Base-by-base conservation (phyloP, 305 asterid species). In the Striga hermonthica region DNA sequence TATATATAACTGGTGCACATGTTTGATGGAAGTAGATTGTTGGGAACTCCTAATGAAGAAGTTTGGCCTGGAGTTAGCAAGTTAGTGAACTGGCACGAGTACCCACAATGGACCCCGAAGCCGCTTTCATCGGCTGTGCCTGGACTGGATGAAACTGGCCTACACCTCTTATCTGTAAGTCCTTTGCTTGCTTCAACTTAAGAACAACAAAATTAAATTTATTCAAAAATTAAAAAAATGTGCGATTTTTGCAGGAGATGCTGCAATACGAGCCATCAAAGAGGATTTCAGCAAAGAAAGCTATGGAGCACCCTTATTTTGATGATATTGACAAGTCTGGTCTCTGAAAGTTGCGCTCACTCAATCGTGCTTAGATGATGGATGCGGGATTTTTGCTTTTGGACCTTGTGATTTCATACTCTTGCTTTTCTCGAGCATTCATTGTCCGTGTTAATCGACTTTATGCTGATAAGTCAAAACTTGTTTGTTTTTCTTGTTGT, bases 251-350 rank as follows among this genome's bases (percentile, higher is more conserved):
- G 67, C 82, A 88, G 98, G 95, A 87, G 76, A 89, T 92, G 98
- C 77, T 92, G 81, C 89, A 86, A 5, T 90, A 87, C 63, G 97
- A 92, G 62, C 98, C 98, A 66, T 64, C 95, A 11, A 85, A 77
- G 75, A 81, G 98, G 82, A 90, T 93, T 74, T 93, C 98, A 38
- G 98, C 98, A 1, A 93, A 93, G 90, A 88, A 82, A 77, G 98
- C 98, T 13, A 83, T 93, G 98, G 98, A 90, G 28, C 98, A 93
- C 74, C 87, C 86, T 50, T 93, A 90, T 57, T 93, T 93, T n/a
- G 92, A 86, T 66, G 92, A 88, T 70, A 87, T 93, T 10, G 95
- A 86, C 85, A 90, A 93, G 75, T 4, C 86, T 60, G 4, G 5
- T 38, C 78, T 75, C 71, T 81, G 79, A 78, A 44, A 43, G 31